Evolutionary conservation across 148 eudicot genomes (phyloP), one percentile per base, ranked within the genome.

Genomic region (Cornus florida): DNA sequence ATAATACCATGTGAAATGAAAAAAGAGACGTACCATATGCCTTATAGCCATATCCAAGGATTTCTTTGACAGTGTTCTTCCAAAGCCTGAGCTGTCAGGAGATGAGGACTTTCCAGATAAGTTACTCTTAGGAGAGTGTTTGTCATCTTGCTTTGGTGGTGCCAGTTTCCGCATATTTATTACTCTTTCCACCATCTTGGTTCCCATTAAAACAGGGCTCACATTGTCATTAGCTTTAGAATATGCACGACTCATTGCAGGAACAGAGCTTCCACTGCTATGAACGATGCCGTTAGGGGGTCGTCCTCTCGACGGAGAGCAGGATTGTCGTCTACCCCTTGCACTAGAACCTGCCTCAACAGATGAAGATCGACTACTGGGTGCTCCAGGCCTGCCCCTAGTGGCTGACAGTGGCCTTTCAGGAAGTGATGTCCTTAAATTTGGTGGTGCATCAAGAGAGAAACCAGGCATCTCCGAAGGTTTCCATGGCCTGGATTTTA

Each of bases 1-100:
- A 6, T 14, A 16, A 31, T 16, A 65, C 53, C 53, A 67, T 7
- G 67, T 14, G 48, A 72, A 60, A 71, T 23, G 59, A 46, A 39
- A 65, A 57, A 76, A 72, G 16, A 76, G 62, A 41, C 83, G 2
- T 85, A 88, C 90, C 90, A 94, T 90, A 82, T 94, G 98, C 86
- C 98, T 84, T 66, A 95, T 80, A 68, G 98, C 98, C 98, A 95
- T 95, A 80, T 95, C 98, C 70, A 95, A 82, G 43, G 98, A 95
- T 78, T 89, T 88, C 76, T 92, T 95, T 1, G 98, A 95, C 23
- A 95, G 91, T 53, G 90, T 83, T 64, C 98, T 86, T 75, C 98
- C 98, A 85, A 95, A 95, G 60, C 98, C 98, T 24, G 94, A 81
- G 75, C 89, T 89, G 65, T 90, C 94, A 67, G 87, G 91, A 20